Evolutionary conservation across 345 rosid species (phyloP).

Genomic region (Raphanus raphanistrum): DNA sequence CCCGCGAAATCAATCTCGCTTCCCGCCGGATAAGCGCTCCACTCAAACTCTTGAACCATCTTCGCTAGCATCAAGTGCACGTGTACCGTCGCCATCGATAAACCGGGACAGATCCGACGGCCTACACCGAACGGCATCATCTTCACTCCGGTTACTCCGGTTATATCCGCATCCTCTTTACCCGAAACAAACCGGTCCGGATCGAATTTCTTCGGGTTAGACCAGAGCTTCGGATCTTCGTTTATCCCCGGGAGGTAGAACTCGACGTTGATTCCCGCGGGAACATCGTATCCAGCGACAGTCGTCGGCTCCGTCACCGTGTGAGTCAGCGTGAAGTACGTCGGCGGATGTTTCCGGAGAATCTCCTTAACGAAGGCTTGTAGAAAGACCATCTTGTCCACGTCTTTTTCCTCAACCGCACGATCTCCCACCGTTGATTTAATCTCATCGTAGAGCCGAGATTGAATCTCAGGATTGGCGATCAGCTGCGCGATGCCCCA

Average conservation of each 20-base stretch:
- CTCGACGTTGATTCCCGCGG: slow-evolving; percentile 62
- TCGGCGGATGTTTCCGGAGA: slow-evolving; percentile 82
- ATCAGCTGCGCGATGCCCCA: slow-evolving; percentile 90
- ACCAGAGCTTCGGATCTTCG: slow-evolving; percentile 68
- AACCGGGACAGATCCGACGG: slow-evolving; percentile 85
- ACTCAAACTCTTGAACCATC: slow-evolving; percentile 90
- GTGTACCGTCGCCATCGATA: slow-evolving; percentile 77
- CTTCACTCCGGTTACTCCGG: slow-evolving; percentile 64
- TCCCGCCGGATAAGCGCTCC: slow-evolving; percentile 57
- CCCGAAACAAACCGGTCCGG: slow-evolving; percentile 75
- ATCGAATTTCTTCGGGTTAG: slow-evolving; percentile 60
- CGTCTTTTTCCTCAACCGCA: slow-evolving; percentile 59
- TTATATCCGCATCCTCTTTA: slow-evolving; percentile 70
- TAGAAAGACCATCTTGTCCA: slow-evolving; percentile 60
- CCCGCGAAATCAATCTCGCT: slow-evolving; percentile 61
- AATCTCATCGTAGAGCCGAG: slow-evolving; percentile 67
- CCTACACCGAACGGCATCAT: slow-evolving; percentile 88
- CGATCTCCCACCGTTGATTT: slow-evolving; percentile 51
- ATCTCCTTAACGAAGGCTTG: slow-evolving; percentile 78
- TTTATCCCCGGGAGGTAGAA: slow-evolving; percentile 53
- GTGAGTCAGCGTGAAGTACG: slow-evolving; percentile 69
- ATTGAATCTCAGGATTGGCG: slow-evolving; percentile 59
- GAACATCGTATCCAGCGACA: slow-evolving; percentile 71
- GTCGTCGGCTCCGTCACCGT: slow-evolving; percentile 68
- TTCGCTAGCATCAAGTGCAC: slow-evolving; percentile 72